Base-by-base conservation (phyloP, 768 basidiomycete species). In the Tubosaeta sp. region DNA sequence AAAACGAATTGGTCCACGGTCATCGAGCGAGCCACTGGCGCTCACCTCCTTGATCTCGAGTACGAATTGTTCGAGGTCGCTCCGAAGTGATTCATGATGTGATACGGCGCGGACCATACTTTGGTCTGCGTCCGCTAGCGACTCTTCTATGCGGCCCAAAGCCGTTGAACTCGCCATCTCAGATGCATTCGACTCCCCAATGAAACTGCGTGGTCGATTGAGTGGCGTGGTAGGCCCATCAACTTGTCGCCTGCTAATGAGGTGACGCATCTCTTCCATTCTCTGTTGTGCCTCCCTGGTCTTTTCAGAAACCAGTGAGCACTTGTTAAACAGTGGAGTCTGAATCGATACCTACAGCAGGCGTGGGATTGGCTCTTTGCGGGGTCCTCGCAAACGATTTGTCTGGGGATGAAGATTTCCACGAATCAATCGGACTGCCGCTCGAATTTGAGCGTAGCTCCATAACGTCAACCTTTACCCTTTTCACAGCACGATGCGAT, bases 191-290 rank as follows among this genome's bases (percentile, higher is more conserved):
- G 54, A 34, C n/a, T 69, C 66, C 18, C 52, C 57, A 12, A 65
- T 32, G 35, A 70, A 49, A 46, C 62, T 77, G 34, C 75, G 73
- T 10, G 78, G 69, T 44, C 80, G 76, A 48, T 67, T 69, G 22
- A 76, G 76, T 51, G 79, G 76, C 9, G 78, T 73, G 6, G 67
- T 46, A 16, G 63, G 54, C 25, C 45, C 67, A 31, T 84, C 84
- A 16, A 69, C 73, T 59, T 80, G 75, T 56, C 89, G 74, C 54
- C 74, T 78, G 32, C 73, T 70, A 51, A 93, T 90, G 49, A 90
- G 72, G 56, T 79, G 80, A 35, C 83, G 79, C 89, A 93, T 89
- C 65, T 93, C 90, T 59, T 89, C 82, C 74, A 90, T 76, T 21
- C 90, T 82, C 31, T 84, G 83, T 57, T 83, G 83, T 31, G 89